A percentile compares a stretch with the other conserved stretches of the same genome.
phyloP scores from a whole-genome alignment of 306 rosid genomes.

The Astragalus membranaceus region DNA sequence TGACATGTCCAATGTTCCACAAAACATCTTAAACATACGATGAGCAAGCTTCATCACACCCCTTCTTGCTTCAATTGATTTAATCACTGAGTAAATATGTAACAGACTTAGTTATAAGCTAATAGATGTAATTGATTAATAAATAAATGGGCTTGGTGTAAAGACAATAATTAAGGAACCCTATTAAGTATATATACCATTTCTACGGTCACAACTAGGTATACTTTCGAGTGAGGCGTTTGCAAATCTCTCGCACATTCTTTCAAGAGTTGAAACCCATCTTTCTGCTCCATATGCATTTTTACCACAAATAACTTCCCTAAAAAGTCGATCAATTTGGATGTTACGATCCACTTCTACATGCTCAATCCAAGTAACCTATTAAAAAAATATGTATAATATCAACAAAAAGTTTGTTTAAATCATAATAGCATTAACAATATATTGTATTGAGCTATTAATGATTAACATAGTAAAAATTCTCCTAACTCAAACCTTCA shows the following conservation, averaged over 20 bases:
- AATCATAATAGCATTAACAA: no score
- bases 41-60: no score
- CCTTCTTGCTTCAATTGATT: no score
- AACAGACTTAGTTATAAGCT: neutral
- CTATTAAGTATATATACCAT: constrained; percentile 21
- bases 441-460: no score
- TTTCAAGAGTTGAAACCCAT: constrained; percentile 60
- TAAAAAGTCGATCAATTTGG: constrained; percentile 40
- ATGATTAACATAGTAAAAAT: no score
- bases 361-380: constrained; percentile 83
- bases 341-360: constrained; percentile 52
- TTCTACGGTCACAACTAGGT: constrained; percentile 20
- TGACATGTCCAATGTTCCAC: constrained; percentile 30
- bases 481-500: no score
- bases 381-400: neutral
- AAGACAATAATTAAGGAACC: no score
- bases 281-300: constrained; percentile 61
- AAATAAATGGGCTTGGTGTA: neutral
- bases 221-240: neutral
- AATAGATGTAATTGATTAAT: neutral
- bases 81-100: neutral
- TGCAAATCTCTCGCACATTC: constrained; percentile 56
- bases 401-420: neutral
- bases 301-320: constrained; percentile 31
- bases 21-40: no score